Base-by-base conservation (phyloP, 1,139 yeast genomes). In the Trichomonascaceae sp. region DNA sequence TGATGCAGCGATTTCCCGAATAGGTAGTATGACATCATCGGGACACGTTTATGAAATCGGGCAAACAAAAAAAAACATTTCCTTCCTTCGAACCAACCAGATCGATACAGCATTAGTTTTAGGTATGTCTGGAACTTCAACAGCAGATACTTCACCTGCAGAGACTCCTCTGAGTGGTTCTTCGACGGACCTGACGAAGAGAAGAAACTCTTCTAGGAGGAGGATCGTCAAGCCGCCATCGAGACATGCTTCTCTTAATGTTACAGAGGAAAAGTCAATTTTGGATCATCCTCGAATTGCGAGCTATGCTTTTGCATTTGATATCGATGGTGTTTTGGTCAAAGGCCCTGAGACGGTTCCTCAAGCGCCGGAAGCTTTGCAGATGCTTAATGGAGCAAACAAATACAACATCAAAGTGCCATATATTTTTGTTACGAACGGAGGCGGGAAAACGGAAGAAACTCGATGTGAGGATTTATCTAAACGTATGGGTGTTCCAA, bases 221-320 rank as follows among this genome's bases (percentile, higher is more conserved):
- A 15, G 45, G 15, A 17, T 17, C 18, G 30, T n/a, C 9, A 43
- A 44, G 24, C 22, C 19, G 18, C 55, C 55, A 1, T 43, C 53
- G 12, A 32, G 56, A 15, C 52, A 56, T 20, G 48, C 51, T 15
- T 52, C 58, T 18, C 49, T 52, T 9, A 55, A 54, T 17, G 53
- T 56, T 10, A 53, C 44, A 9, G 55, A 54, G 30, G 52, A 43
- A n/a, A 52, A 49, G 46, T 32, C 48, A 7, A 39, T 39, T 10
- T 32, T 57, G 30, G 55, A 61, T 36, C 65, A 62, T 46, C 57
- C 62, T 22, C 53, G 65, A 48, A 83, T 86, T 50, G 93, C 93
- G 3, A 83, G 88, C 12, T 87, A 86, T 66, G 95, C 95, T 0
- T 87, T 87, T 73, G 90, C 95, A 50, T 87, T 87, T 66, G 95